Evolutionary conservation across 75 land plant species (phyloP), one percentile per base, ranked within the genome.

Genomic region (Cunninghamia lanceolata): DNA sequence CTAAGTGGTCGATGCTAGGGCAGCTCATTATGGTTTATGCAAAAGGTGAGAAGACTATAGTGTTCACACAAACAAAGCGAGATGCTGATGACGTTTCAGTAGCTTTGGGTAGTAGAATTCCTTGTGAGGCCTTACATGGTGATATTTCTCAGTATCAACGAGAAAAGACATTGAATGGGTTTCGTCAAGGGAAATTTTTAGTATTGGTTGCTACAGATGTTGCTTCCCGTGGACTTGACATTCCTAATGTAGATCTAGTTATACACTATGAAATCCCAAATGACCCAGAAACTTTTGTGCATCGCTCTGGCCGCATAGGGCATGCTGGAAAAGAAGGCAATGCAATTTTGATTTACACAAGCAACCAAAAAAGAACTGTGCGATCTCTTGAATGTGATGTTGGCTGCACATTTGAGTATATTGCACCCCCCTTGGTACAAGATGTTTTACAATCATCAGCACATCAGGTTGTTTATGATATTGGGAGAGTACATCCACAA

Each of bases 291-390:
- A 96, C 99, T 35, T 98, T 98, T 94, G 99, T 98, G 15, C 99
- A 98, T 85, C 99, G 99, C 9, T 95, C 99, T 85, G 99, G 99
- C 32, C 93, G 99, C n/a, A 98, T 99, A 84, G 99, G 99, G n/a
- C 97, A 99, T 85, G 99, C 99, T 82, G 99, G 99, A 52, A 98
- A 98, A 87, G 93, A 90, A 85, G 99, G 99, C 71, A 91, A 85
- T 85, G 93, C 99, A 28, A 91, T 98, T 71, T 66, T 98, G 45
- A 91, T 98, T 94, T 95, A 90, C 84, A 91, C 99, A 19, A 86
- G 84, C 85, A 89, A 89, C 82, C 96, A 96, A 85, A 88, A 90
- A 88, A 91, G 99, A 88, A 96, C 95, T 21, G 86, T 98, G 63
- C 91, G 86, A 87, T 89, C 89, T 71, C 92, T 98, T 88, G 99